Base-by-base conservation (phyloP, 2,329 filamentous ascomycete species). In the Aureobasidium namibiae region DNA sequence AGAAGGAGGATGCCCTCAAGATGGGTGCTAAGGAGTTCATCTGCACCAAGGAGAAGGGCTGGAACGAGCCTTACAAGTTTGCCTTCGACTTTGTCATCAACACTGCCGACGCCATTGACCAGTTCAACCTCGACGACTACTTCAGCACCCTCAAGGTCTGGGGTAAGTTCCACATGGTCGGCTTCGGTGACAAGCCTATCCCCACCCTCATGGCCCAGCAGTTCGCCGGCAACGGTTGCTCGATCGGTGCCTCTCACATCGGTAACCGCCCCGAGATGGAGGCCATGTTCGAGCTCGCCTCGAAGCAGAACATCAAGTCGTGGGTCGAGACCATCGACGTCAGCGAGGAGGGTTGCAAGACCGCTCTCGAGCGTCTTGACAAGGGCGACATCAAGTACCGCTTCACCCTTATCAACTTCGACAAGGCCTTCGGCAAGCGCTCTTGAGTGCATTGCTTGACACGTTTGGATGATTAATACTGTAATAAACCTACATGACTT, bases 141-240 rank as follows among this genome's bases (percentile, higher is more conserved):
- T 82, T 95, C 67, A 83, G 82, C 62, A 82, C 91, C 67, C 81
- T 95, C 70, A 90, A 92, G 74, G 85, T 92, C 60, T 88, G 91
- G 75, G 89, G 87, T 61, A 82, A 81, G 69, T 94, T 88, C 83
- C 83, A 92, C 71, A 88, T 82, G 67, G 88, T 92, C 57, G 89
- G 89, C 42, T 79, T 94, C 68, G 89, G 89, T 3, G 88, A 91
- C 70, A 87, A 89, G 62, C 84, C 86, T 45, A 83, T 89, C 11
- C 83, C 89, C 60, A 75, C 79, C 58, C 80, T 94, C 65, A 85
- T 83, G 74, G 86, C 88, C 53, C 87, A 91, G 77, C 83, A 84
- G 69, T 87, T 95, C 67, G 79, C 89, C 61, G 73, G 73, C 64
- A 95, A 92, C 74, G 90, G 90, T 13, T 78, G 74, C 71, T 79